A percentile compares a stretch with the other conserved stretches of the same genome.
Conservation (phyloP, 345 rosid genomes). For the Eucalyptus urophylla region DNA sequence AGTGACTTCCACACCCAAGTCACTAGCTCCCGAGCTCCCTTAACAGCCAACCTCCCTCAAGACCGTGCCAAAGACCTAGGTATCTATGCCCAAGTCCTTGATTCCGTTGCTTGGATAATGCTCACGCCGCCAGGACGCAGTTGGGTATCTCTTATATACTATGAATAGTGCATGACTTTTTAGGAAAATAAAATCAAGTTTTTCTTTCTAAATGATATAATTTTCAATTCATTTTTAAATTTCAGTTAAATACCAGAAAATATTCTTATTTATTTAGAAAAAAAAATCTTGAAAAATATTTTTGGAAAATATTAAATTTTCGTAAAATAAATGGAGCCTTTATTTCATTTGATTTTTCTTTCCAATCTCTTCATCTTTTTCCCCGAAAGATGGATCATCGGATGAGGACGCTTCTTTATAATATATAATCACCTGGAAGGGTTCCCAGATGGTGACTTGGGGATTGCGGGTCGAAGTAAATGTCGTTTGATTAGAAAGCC, state of each 20-base stretch:
- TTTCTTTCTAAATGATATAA: too few relatives aligned
- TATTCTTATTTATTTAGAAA: accelerated
- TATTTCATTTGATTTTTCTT: too few relatives aligned
- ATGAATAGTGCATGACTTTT: too few relatives aligned
- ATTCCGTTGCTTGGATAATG: accelerated
- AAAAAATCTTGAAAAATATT: neutral
- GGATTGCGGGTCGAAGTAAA: neutral
- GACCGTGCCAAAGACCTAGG: neutral
- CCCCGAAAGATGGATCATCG: neutral
- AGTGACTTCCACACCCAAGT: neutral
- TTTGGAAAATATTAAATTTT: neutral
- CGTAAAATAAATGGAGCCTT: accelerated
- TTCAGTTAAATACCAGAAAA: neutral
- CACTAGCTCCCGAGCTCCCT: neutral
- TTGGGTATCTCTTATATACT: too few relatives aligned
- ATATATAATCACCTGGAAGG: neutral
- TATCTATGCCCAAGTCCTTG: accelerated
- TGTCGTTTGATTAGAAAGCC: neutral
- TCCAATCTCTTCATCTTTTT: too few relatives aligned
- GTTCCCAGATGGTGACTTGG: neutral
- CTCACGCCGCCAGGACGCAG: accelerated
- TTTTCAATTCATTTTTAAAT: neutral
- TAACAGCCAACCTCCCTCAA: too few relatives aligned
- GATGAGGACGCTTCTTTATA: neutral
- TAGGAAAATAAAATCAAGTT: too few relatives aligned